phyloP scores from a whole-genome alignment of 768 basidiomycete species.

The Phanerodontia chrysosporium region DNA sequence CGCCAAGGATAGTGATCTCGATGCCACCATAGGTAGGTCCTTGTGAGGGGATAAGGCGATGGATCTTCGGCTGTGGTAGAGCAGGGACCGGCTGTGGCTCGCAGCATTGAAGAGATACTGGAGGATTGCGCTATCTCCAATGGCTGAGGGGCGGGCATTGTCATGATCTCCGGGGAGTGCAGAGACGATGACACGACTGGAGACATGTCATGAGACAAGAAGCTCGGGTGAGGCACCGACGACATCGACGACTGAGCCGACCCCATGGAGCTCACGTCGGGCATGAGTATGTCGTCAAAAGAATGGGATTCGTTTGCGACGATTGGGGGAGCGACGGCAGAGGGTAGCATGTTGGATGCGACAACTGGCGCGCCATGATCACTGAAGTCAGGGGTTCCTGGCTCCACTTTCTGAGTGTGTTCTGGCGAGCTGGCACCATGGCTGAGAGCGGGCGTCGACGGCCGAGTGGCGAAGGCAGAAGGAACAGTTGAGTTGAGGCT shows the following conservation, averaged over 20 bases:
- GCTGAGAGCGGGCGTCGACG: constrained; percentile 27
- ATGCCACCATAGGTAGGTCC: constrained; percentile 92
- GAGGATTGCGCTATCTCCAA: neutral
- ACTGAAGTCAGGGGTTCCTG: constrained; percentile 10
- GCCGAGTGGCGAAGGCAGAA: constrained; percentile 23
- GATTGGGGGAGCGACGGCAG: constrained; percentile 7
- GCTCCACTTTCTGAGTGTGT: constrained; percentile 6
- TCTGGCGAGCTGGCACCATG: constrained; percentile 7
- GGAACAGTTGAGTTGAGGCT: constrained; percentile 24
- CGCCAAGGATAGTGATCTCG: constrained; percentile 90
- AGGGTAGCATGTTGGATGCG: constrained; percentile 1
- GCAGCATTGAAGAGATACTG: constrained; percentile 50
- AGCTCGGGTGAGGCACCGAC: neutral
- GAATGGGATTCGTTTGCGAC: neutral
- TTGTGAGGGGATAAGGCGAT: constrained; percentile 76
- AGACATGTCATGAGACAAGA: neutral
- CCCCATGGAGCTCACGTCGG: constrained; percentile 17
- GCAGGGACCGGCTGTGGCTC: constrained; percentile 41
- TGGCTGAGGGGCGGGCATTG: constrained; percentile 22
- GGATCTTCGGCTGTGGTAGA: constrained; percentile 67
- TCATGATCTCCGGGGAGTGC: constrained; percentile 11
- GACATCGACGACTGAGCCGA: too few relatives aligned
- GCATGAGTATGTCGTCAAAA: constrained; percentile 22
- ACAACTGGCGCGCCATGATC: constrained; percentile 8
- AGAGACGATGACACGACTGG: constrained; percentile 5